These are phyloP conservation scores for Chalara sp. DNA, from an alignment of 2,329 filamentous ascomycete genomes.

Conservation along the genomic window DNA sequence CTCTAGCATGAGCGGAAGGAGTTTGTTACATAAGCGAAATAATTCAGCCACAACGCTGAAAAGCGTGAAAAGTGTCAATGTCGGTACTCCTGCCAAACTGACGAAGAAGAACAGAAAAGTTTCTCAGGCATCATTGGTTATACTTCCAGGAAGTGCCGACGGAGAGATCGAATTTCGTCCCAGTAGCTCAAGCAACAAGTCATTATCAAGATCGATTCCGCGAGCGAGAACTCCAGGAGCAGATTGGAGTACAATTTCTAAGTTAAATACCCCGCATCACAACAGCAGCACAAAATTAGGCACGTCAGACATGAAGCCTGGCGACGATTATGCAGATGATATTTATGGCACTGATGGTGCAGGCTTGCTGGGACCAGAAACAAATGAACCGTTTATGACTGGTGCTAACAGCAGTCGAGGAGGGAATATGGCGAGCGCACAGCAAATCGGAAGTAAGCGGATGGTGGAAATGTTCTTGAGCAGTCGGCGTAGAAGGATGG, in stretches of 20 bases:
- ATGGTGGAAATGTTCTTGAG: constrained; percentile 51
- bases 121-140: neutral
- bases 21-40: constrained; percentile 19
- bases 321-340: constrained; percentile 10
- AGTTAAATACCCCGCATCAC: neutral
- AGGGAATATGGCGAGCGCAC: constrained; percentile 21
- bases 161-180: constrained; percentile 9
- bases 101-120: constrained; percentile 11
- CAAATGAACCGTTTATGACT: constrained; percentile 1
- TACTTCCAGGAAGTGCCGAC: constrained; percentile 17
- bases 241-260: neutral
- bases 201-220: neutral
- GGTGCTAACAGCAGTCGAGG: neutral
- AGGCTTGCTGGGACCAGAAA: constrained; percentile 14
- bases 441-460: constrained; percentile 38
- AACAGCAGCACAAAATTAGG: neutral
- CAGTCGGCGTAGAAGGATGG: constrained; percentile 37
- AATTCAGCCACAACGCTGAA: constrained; percentile 14
- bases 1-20: constrained; percentile 9
- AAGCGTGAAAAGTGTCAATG: constrained; percentile 17
- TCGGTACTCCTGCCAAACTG: constrained; percentile 17
- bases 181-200: constrained; percentile 1
- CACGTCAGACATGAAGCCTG: neutral
- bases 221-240: constrained; percentile 1
- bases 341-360: constrained; percentile 11